phyloP scores from a whole-genome alignment of 371 early-diverging fungal genomes.

The Mucor ambiguus region DNA sequence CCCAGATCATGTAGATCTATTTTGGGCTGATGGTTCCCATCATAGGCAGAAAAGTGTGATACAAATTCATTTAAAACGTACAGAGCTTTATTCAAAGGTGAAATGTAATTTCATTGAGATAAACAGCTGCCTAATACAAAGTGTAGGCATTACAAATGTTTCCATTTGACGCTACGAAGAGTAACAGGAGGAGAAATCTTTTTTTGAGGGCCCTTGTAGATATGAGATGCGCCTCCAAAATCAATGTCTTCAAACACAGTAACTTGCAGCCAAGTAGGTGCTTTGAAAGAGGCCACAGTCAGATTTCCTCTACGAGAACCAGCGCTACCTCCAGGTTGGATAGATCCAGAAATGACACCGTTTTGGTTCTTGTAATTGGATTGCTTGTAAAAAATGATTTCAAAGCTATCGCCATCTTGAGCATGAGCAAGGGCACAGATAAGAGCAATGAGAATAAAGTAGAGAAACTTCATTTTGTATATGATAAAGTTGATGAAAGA shows the following conservation, averaged over 20 bases:
- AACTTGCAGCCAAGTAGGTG: slow-evolving; percentile 8
- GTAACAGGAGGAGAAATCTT: slow-evolving; percentile 7
- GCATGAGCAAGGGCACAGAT: background rate
- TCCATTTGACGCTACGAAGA: slow-evolving; percentile 19
- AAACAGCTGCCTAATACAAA: too few species aligned
- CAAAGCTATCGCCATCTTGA: slow-evolving; percentile 9
- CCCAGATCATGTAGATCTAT: too few species aligned
- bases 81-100: too few species aligned
- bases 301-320: slow-evolving; percentile 10
- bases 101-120: too few species aligned
- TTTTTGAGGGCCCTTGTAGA: slow-evolving; percentile 8
- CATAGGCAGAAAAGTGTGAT: too few species aligned
- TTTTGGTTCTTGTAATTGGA: slow-evolving; percentile 4
- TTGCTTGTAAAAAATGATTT: background rate
- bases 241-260: background rate
- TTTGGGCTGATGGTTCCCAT: too few species aligned
- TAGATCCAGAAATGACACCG: slow-evolving; percentile 1
- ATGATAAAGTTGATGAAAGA: background rate
- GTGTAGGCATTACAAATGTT: slow-evolving; percentile 6
- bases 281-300: slow-evolving; percentile 10
- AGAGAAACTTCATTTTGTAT: slow-evolving; percentile 12
- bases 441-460: background rate
- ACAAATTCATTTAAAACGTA: too few species aligned
- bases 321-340: slow-evolving; percentile 1
- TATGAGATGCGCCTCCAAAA: background rate